Evolutionary conservation across 2,329 filamentous ascomycete genomes (phyloP).

Genomic region (Hymenoscyphus repandus): DNA sequence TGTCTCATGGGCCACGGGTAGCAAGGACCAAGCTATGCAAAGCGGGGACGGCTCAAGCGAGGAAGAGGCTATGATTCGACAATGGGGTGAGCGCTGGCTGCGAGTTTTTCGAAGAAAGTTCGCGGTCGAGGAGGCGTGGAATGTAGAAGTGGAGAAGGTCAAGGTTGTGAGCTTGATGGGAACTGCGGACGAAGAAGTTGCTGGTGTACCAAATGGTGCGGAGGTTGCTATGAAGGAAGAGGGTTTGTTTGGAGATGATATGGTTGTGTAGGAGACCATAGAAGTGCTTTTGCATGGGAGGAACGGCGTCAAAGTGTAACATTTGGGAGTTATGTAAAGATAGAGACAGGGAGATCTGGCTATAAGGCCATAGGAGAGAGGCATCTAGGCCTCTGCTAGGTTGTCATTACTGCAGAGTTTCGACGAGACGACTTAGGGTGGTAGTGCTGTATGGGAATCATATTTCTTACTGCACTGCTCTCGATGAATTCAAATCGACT

Average conservation of each 20-base stretch:
- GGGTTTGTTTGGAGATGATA: background rate
- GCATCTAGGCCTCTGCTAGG: too few relatives aligned
- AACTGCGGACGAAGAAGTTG: constrained; percentile 3
- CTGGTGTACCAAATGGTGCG: background rate
- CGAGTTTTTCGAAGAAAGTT: constrained; percentile 76
- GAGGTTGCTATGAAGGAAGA: background rate
- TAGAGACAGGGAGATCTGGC: too few relatives aligned
- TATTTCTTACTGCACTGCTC: too few relatives aligned
- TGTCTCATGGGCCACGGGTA: constrained; percentile 64
- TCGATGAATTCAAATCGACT: too few relatives aligned
- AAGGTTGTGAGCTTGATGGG: constrained; percentile 10
- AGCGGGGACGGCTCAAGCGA: constrained; percentile 51
- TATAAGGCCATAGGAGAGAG: too few relatives aligned
- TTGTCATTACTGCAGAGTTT: too few relatives aligned
- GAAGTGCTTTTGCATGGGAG: background rate
- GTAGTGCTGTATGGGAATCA: too few relatives aligned
- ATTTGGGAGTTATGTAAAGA: too few relatives aligned
- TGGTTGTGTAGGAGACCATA: background rate
- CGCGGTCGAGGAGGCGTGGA: constrained; percentile 76
- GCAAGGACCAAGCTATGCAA: constrained; percentile 72
- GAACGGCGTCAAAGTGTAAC: too few relatives aligned
- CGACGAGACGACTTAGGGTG: too few relatives aligned
- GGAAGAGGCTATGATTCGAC: constrained; percentile 60
- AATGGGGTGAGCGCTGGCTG: constrained; percentile 84
- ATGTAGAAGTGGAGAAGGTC: constrained; percentile 35